Conservation (phyloP, 2,329 filamentous ascomycete species). For the Arthroderma sp. region DNA sequence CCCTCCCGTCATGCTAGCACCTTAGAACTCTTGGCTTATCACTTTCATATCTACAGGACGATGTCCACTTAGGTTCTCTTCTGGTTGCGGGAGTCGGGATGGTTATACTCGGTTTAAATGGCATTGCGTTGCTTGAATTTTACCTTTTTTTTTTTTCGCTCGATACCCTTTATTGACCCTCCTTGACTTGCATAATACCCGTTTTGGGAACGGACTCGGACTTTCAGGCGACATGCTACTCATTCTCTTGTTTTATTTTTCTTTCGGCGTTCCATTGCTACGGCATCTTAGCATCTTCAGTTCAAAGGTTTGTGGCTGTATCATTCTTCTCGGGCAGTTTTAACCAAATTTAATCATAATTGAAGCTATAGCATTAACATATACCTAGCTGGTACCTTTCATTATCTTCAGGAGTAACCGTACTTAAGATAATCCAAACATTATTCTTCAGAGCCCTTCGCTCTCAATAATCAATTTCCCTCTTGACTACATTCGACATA, state of each 20-base stretch:
- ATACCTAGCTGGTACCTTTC: not conserved
- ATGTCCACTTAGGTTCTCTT: not conserved
- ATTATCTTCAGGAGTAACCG: not conserved
- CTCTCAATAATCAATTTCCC: not conserved
- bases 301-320: not conserved
- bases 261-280: not conserved
- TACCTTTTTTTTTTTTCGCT: too few relatives aligned
- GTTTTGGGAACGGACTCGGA: not conserved
- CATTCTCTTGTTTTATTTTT: not conserved
- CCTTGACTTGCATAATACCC: not conserved
- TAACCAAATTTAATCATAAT: not conserved
- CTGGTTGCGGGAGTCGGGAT: not conserved
- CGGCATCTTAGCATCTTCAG: not conserved
- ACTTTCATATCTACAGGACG: not conserved
- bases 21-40: too few relatives aligned
- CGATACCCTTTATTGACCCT: not conserved
- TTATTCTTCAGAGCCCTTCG: not conserved
- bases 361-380: not conserved
- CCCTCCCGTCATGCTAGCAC: too few relatives aligned
- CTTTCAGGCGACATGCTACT: not conserved
- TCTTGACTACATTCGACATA: constrained; percentile 62
- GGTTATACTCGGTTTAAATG: not conserved
- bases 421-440: not conserved
- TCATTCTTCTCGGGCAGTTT: not conserved
- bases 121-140: constrained; percentile 1